These are phyloP conservation scores for Bimuria novae-zelandiae DNA, from an alignment of 2,329 filamentous ascomycete genomes.

Conservation along the genomic window DNA sequence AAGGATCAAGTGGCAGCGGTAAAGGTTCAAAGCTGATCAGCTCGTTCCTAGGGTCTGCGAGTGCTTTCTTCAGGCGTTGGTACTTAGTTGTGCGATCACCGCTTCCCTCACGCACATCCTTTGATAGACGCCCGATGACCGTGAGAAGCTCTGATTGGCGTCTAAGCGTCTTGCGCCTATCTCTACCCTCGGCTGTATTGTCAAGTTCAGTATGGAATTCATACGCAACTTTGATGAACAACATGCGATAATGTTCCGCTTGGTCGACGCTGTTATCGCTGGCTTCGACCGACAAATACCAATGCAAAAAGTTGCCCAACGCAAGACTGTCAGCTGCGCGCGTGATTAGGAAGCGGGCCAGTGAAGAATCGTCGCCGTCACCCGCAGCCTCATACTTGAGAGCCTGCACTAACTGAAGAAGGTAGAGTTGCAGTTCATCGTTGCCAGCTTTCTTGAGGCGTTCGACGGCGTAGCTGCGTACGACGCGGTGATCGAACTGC, in stretches of 20 bases:
- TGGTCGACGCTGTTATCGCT: conserved; percentile 81
- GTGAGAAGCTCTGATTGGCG: conserved; percentile 89
- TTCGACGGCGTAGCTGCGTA: conserved; percentile 92
- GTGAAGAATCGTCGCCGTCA: conserved; percentile 76
- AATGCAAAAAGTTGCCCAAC: conserved; percentile 93
- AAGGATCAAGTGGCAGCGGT: conserved; percentile 85
- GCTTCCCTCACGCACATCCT: conserved; percentile 80
- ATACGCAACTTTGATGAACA: conserved; percentile 92
- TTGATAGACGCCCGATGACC: conserved; percentile 84
- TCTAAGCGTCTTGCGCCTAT: conserved; percentile 74
- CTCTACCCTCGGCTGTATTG: conserved; percentile 69
- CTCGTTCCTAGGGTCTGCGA: conserved; percentile 90
- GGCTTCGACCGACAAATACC: conserved; percentile 98
- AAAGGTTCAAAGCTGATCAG: conserved; percentile 81
- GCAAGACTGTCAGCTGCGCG: conserved; percentile 86
- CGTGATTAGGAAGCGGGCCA: conserved; percentile 86
- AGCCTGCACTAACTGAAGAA: conserved; percentile 93
- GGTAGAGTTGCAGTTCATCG: conserved; percentile 85
- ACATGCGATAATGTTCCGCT: conserved; percentile 73
- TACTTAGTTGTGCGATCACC: conserved; percentile 80
- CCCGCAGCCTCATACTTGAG: conserved; percentile 69
- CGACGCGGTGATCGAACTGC: conserved; percentile 84
- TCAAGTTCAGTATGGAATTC: conserved; percentile 93
- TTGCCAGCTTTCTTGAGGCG: conserved; percentile 90
- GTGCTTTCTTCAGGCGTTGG: conserved; percentile 79